phyloP scores from a whole-genome alignment of 2,329 filamentous ascomycete genomes.

The Berkeleyomyces rouxiae region DNA sequence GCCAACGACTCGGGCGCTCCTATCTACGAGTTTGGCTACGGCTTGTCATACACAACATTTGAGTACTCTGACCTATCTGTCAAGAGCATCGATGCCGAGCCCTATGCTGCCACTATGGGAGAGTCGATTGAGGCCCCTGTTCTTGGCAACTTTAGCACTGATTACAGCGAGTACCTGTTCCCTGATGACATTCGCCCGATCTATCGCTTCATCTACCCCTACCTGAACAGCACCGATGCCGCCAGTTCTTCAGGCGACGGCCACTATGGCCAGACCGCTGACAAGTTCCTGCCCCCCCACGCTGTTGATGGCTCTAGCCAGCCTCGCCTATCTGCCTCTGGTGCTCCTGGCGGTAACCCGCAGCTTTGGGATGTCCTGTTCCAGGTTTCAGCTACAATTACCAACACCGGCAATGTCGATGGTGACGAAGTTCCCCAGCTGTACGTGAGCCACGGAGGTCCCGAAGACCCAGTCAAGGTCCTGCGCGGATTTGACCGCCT shows the following conservation, averaged over 20 bases:
- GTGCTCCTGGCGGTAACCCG: constrained; percentile 45
- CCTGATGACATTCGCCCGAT: constrained; percentile 39
- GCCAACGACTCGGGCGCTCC: constrained; percentile 36
- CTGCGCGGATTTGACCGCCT: constrained; percentile 74
- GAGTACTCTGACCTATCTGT: constrained; percentile 52
- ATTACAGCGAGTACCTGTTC: constrained; percentile 51
- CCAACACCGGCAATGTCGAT: constrained; percentile 47
- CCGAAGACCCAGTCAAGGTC: constrained; percentile 46
- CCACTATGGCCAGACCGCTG: constrained; percentile 40
- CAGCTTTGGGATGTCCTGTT: constrained; percentile 53
- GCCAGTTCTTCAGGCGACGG: constrained; percentile 39
- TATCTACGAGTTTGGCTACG: constrained; percentile 67
- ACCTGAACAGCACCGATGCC: constrained; percentile 47
- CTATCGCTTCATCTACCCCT: constrained; percentile 50
- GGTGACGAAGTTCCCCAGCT: constrained; percentile 63
- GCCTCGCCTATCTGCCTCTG: constrained; percentile 32
- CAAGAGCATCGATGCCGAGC: constrained; percentile 26
- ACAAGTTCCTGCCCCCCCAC: constrained; percentile 42
- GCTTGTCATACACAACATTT: constrained; percentile 68
- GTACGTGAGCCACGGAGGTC: constrained; percentile 67
- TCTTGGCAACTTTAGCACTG: constrained; percentile 46
- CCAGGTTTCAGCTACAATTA: constrained; percentile 49
- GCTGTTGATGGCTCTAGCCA: constrained; percentile 40
- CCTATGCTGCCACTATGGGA: constrained; percentile 45
- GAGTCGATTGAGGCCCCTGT: constrained; percentile 45